Conservation (phyloP, 768 basidiomycete species). For the Trametopsis cervina region DNA sequence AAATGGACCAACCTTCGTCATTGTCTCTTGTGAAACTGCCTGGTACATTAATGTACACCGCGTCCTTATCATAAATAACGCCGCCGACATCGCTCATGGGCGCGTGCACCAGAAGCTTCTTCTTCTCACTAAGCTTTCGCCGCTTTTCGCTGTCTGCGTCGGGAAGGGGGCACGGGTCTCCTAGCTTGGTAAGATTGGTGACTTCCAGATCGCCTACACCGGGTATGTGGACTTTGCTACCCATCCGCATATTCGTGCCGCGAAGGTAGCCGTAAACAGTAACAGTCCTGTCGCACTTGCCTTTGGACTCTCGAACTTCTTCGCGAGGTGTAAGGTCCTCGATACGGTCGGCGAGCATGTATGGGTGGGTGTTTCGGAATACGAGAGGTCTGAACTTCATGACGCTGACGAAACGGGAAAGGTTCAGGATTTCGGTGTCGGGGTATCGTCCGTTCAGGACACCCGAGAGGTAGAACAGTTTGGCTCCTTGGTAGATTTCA, state of each 20-base stretch:
- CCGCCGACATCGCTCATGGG: slow-evolving; percentile 99
- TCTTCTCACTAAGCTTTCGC: slow-evolving; percentile 91
- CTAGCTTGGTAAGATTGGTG: slow-evolving; percentile 62
- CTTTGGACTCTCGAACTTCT: slow-evolving; percentile 63
- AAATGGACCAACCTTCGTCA: slow-evolving; percentile 41
- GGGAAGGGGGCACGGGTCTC: slow-evolving; percentile 95
- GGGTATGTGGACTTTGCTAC: slow-evolving; percentile 86
- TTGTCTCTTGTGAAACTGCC: slow-evolving; percentile 87
- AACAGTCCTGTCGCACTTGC: slow-evolving; percentile 90
- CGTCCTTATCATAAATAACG: slow-evolving; percentile 95
- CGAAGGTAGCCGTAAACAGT: slow-evolving; percentile 93
- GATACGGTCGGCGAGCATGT: slow-evolving; percentile 88
- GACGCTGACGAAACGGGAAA: slow-evolving; percentile 92
- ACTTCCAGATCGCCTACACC: slow-evolving; percentile 89
- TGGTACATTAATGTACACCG: slow-evolving; percentile 96
- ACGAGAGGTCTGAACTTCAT: slow-evolving; percentile 98
- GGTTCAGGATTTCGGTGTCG: slow-evolving; percentile 92
- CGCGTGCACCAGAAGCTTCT: slow-evolving; percentile 85
- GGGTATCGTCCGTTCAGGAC: slow-evolving; percentile 97
- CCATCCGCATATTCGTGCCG: slow-evolving; percentile 73
- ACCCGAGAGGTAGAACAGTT: slow-evolving; percentile 95
- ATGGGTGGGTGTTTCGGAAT: slow-evolving; percentile 93
- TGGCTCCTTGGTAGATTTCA: slow-evolving; percentile 97
- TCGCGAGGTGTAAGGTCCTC: slow-evolving; percentile 94
- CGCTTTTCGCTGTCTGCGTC: slow-evolving; percentile 87